Evolutionary conservation across 139 green algal genomes (phyloP).

Genomic region (Zygnema circumcarinatum): DNA sequence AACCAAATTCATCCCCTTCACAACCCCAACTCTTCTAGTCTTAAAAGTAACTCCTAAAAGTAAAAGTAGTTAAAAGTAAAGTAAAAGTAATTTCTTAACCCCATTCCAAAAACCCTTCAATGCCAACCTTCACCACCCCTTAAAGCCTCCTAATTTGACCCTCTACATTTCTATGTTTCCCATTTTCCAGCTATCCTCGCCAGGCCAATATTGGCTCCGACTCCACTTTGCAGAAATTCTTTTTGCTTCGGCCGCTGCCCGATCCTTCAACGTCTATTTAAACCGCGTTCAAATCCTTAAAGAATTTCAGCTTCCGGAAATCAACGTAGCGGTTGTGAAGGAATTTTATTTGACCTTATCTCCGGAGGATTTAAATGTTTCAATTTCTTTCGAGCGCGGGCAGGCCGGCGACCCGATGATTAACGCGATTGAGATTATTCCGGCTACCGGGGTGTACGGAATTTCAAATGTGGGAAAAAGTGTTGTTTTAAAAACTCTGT

Average conservation of each 20-base stretch:
- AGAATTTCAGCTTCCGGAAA: background rate
- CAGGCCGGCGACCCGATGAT: background rate
- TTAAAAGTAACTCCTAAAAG: no score
- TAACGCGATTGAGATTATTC: background rate
- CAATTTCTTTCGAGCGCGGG: background rate
- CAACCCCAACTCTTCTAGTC: no score
- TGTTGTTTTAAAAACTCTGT: background rate
- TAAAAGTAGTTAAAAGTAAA: no score
- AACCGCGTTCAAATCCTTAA: background rate
- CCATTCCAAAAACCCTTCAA: no score
- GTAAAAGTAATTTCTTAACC: no score
- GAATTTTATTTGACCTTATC: background rate
- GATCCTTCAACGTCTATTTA: background rate
- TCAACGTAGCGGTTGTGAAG: background rate
- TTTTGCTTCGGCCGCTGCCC: background rate
- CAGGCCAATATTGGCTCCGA: background rate
- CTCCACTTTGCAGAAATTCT: slow-evolving; percentile 4
- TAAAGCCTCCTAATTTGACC: no score
- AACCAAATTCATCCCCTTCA: no score
- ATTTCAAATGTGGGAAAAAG: background rate
- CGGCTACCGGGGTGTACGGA: background rate
- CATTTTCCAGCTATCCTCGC: no score
- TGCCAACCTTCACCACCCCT: no score
- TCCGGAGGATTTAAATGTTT: no score
- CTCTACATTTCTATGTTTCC: no score